Evolutionary conservation across 768 basidiomycete species (phyloP), one percentile per base, ranked within the genome.

Genomic region (Trametes cingulata): DNA sequence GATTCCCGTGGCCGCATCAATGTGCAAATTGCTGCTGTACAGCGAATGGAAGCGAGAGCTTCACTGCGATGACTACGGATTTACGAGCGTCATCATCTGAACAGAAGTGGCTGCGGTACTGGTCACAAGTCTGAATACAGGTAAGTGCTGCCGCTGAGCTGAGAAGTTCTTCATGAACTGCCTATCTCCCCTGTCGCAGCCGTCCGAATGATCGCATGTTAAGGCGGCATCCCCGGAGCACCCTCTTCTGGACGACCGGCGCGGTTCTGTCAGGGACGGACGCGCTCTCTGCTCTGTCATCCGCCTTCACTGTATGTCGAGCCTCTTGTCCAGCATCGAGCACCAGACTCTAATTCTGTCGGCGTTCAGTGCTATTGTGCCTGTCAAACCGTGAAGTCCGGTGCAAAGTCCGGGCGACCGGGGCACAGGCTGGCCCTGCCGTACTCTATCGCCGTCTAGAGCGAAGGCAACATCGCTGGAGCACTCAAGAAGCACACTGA

Each of bases 261-360:
- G 55, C 10, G 39, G 47, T 57, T 57, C 47, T 35, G 49, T 35
- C 56, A 57, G 56, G 56, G 56, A 41, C 47, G 12, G 15, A 14
- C 13, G n/a, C 6, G 24, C 47, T 2, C 47, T 17, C 37, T 42
- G 39, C 47, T 49, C 29, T 42, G 47, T 57, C 47, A 57, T 49
- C 29, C 56, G 3, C 17, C 47, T 42, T 41, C 47, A 27, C 12
- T 42, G 39, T 41, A 57, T 41, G 25, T 24, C 47, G 22, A 13
- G 5, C 15, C 12, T 36, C 22, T 29, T 6, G 20, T 17, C 29
- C n/a, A 35, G 20, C 17, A 15, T 29, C 3, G 25, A n/a, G 27
- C 2, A 6, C 14, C 33, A 12, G 19, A 43, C 19, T n/a, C 35
- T 8, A 13, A 29, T 7, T 29, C 42, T 54, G 6, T 54, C 42